Evolutionary conservation across 306 rosid species (phyloP).

Genomic region (Elaeagnus macrophylla): DNA sequence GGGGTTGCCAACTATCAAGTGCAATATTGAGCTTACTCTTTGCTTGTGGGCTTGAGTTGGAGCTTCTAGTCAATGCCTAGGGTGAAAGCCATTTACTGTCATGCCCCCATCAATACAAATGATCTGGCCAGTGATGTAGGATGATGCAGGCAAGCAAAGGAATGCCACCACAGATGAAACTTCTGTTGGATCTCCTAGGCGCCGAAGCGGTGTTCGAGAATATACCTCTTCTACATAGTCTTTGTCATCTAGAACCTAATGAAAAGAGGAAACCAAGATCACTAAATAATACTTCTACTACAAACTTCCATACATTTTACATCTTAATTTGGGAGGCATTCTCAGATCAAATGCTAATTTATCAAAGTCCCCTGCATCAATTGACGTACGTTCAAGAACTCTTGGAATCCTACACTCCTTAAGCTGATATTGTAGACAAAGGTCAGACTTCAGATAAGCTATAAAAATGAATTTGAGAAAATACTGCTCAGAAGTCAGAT

Average conservation of each 20-base stretch:
- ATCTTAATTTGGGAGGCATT: neutral
- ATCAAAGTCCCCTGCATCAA: neutral
- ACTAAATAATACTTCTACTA: neutral
- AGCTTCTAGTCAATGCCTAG: constrained; percentile 5
- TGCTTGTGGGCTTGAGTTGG: neutral
- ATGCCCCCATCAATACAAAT: constrained; percentile 73
- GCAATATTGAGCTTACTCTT: too few species aligned
- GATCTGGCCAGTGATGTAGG: constrained; percentile 70
- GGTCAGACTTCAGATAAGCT: neutral
- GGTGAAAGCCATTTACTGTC: constrained; percentile 51
- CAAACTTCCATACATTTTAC: neutral
- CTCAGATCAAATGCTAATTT: neutral
- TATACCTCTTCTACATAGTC: constrained; percentile 58
- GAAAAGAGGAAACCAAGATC: neutral
- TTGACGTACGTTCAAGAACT: neutral
- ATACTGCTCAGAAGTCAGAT: neutral
- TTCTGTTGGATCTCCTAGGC: constrained; percentile 62
- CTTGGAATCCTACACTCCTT: neutral
- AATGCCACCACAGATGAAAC: constrained; percentile 64
- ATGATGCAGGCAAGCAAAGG: constrained; percentile 71
- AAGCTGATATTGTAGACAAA: neutral
- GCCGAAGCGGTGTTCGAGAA: constrained; percentile 55
- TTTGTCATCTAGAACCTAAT: constrained; percentile 53
- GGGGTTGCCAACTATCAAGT: too few species aligned
- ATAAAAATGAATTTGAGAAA: neutral